Evolutionary conservation across 768 basidiomycete species (phyloP).

Genomic region (Boletales sp.): DNA sequence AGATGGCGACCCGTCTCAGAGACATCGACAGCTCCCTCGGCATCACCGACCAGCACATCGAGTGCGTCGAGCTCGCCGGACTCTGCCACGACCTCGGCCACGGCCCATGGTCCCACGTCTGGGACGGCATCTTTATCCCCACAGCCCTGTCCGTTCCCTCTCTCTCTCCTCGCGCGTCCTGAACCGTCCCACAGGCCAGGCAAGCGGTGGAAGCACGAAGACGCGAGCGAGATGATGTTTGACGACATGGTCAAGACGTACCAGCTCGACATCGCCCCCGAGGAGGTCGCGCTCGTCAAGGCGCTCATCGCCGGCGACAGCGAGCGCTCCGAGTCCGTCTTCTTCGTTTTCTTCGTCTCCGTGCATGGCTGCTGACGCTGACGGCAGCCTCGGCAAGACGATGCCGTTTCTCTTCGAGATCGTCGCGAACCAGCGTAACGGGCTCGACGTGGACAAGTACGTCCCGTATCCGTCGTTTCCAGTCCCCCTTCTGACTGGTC

Average conservation of each 20-base stretch:
- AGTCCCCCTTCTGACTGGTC: no score
- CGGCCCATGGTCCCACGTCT: constrained; percentile 85
- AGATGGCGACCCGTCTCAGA: constrained; percentile 56
- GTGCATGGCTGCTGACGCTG: background rate
- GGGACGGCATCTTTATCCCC: constrained; percentile 74
- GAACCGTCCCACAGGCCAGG: constrained; percentile 34
- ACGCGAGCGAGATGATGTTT: constrained; percentile 82
- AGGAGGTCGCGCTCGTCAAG: constrained; percentile 63
- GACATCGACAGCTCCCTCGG: constrained; percentile 55
- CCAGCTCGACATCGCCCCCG: constrained; percentile 41
- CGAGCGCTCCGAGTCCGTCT: constrained; percentile 42
- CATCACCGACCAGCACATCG: constrained; percentile 69
- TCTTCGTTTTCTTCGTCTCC: constrained; percentile 17
- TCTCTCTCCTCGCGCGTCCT: no score
- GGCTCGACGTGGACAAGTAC: constrained; percentile 85
- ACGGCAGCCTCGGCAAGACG: constrained; percentile 35
- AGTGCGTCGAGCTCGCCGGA: constrained; percentile 77
- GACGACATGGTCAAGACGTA: constrained; percentile 61
- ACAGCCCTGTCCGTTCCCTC: constrained; percentile 48
- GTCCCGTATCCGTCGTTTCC: background rate
- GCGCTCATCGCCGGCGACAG: constrained; percentile 72
- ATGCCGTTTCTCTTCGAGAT: constrained; percentile 82
- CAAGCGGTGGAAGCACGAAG: constrained; percentile 67
- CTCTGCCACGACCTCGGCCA: constrained; percentile 85
- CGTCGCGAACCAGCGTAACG: constrained; percentile 77